A percentile compares a stretch with the other conserved stretches of the same genome.
phyloP scores from a whole-genome alignment of 2,329 filamentous ascomycete species.

The Aspergillus sp. region DNA sequence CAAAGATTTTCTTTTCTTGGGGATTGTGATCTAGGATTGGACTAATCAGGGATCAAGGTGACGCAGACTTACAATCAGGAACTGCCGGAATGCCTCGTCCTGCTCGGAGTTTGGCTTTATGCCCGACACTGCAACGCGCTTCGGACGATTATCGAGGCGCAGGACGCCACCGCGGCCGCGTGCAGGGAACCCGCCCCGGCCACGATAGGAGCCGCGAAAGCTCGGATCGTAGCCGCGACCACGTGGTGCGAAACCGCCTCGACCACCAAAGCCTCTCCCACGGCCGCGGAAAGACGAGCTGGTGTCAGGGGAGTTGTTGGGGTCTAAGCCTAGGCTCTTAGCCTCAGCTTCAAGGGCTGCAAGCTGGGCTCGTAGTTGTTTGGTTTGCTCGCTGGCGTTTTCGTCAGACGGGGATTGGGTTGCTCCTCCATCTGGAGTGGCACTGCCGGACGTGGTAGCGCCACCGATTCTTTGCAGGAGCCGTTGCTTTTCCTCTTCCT shows the following conservation, averaged over 20 bases:
- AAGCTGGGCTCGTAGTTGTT: slow-evolving; percentile 54
- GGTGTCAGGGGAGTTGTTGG: slow-evolving; percentile 31
- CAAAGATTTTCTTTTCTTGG: not conserved
- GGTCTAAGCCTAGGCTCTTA: slow-evolving; percentile 53
- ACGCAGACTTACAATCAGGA: slow-evolving; percentile 49
- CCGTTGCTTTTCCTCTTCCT: slow-evolving; percentile 55
- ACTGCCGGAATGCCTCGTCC: slow-evolving; percentile 58
- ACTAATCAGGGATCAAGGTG: not conserved
- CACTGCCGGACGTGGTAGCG: slow-evolving; percentile 29
- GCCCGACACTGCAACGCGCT: slow-evolving; percentile 52
- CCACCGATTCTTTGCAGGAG: slow-evolving; percentile 51
- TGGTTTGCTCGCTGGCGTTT: slow-evolving; percentile 49
- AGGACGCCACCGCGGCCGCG: slow-evolving; percentile 51
- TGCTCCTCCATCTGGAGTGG: slow-evolving; percentile 24
- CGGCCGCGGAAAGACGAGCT: slow-evolving; percentile 38
- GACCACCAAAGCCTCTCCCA: slow-evolving; percentile 29
- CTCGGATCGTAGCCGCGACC: slow-evolving; percentile 44
- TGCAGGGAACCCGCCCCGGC: slow-evolving; percentile 36
- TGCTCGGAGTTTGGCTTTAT: slow-evolving; percentile 49
- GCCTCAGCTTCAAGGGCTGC: slow-evolving; percentile 58
- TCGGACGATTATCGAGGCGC: slow-evolving; percentile 60
- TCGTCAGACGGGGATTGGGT: slow-evolving; percentile 28
- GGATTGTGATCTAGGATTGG: not conserved
- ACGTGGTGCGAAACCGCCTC: slow-evolving; percentile 41
- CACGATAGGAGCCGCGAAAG: slow-evolving; percentile 43